These are phyloP conservation scores for Podaxis sp. DNA, from an alignment of 768 basidiomycete genomes.

Conservation along the genomic window DNA sequence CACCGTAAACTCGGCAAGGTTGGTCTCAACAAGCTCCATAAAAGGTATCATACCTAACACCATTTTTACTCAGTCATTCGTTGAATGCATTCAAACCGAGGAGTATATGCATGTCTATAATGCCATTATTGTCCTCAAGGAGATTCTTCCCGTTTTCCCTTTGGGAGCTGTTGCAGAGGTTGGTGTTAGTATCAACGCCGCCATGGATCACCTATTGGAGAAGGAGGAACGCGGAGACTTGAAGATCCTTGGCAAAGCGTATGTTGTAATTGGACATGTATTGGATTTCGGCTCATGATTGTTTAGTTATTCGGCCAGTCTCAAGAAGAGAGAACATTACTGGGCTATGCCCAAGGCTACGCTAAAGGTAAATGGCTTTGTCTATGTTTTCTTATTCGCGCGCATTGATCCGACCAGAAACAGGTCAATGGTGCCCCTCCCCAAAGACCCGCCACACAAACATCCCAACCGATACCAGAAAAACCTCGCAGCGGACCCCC, in stretches of 20 bases:
- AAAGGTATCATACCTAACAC: neutral
- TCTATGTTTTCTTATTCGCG: neutral
- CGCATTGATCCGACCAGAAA: constrained; percentile 14
- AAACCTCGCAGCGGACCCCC: constrained; percentile 29
- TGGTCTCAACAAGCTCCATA: constrained; percentile 11
- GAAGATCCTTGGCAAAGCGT: constrained; percentile 79
- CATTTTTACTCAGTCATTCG: constrained; percentile 55
- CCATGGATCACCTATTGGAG: constrained; percentile 66
- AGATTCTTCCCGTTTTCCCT: constrained; percentile 89
- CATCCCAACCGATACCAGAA: constrained; percentile 32
- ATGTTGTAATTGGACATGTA: constrained; percentile 25
- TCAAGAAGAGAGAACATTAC: constrained; percentile 69
- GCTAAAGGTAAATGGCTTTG: constrained; percentile 23
- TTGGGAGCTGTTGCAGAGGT: constrained; percentile 54
- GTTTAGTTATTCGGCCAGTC: constrained; percentile 64
- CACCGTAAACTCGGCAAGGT: constrained; percentile 76
- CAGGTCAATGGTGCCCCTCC: constrained; percentile 22
- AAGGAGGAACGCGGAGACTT: constrained; percentile 82
- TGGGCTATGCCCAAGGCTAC: constrained; percentile 40
- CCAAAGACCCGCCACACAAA: constrained; percentile 34
- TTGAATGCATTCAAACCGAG: constrained; percentile 76
- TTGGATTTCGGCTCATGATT: constrained; percentile 4
- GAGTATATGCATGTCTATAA: constrained; percentile 99
- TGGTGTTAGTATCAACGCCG: constrained; percentile 53
- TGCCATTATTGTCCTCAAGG: constrained; percentile 89